A percentile compares a stretch with the other conserved stretches of the same genome.
Conservation (phyloP, 345 rosid species). For the Citrus sp. region DNA sequence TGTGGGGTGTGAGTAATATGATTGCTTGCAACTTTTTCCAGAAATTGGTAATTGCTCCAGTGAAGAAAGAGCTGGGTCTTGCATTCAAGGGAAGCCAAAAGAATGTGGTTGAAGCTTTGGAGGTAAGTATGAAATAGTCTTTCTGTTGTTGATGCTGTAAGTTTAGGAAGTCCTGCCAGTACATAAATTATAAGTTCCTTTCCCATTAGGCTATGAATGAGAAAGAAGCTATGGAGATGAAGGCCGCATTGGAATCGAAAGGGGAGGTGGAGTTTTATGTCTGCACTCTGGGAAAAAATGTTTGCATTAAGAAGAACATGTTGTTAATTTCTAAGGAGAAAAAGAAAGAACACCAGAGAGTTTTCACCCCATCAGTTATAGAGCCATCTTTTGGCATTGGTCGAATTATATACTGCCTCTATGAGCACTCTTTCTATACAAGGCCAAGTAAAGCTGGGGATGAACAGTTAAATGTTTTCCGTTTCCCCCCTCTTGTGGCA, state of each 20-base stretch:
- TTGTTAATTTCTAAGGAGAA: constrained; percentile 83
- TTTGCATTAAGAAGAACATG: constrained; percentile 74
- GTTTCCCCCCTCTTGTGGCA: constrained; percentile 92
- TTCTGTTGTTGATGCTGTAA: neutral
- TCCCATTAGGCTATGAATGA: constrained; percentile 73
- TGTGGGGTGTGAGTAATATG: neutral
- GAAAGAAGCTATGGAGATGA: constrained; percentile 89
- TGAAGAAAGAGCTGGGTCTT: constrained; percentile 83
- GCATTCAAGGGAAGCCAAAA: constrained; percentile 83
- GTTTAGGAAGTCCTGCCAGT: neutral
- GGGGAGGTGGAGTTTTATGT: constrained; percentile 83
- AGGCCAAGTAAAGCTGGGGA: constrained; percentile 91
- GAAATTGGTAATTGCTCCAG: constrained; percentile 77
- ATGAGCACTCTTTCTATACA: constrained; percentile 80
- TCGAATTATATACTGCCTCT: constrained; percentile 87
- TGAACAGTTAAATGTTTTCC: constrained; percentile 79
- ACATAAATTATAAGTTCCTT: neutral
- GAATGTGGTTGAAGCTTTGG: constrained; percentile 76
- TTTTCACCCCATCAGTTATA: constrained; percentile 91
- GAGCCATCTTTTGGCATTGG: constrained; percentile 98
- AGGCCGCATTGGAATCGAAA: constrained; percentile 64
- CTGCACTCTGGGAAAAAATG: constrained; percentile 66
- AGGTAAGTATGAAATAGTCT: constrained; percentile 38
- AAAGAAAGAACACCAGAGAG: constrained; percentile 84
- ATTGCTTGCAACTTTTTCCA: constrained; percentile 22